Conservation (phyloP, 768 basidiomycete genomes). For the Mycena metata region DNA sequence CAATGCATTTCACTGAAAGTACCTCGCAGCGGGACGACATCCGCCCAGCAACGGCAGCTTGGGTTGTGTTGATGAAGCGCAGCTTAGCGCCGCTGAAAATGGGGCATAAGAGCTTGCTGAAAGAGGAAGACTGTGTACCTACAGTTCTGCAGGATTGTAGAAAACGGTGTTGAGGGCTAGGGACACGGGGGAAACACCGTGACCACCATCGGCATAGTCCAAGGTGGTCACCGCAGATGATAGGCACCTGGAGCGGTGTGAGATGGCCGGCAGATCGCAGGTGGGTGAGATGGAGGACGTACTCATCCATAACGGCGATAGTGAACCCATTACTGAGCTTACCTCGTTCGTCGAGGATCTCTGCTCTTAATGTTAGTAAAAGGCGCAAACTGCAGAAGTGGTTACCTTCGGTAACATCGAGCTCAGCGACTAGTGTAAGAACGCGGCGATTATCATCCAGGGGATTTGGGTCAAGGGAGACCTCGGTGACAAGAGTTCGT, state of each 20-base stretch:
- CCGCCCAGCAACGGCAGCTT: constrained; percentile 40
- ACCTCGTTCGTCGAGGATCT: constrained; percentile 58
- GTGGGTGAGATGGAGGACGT: constrained; percentile 29
- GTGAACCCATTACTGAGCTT: constrained; percentile 58
- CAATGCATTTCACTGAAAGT: constrained; percentile 11
- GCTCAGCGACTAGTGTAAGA: constrained; percentile 54
- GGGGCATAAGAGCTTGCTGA: not conserved
- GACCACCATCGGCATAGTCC: constrained; percentile 49
- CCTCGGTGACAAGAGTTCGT: constrained; percentile 23
- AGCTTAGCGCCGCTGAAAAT: constrained; percentile 57
- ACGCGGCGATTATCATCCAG: constrained; percentile 23
- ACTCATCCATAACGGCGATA: constrained; percentile 64
- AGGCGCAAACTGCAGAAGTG: constrained; percentile 17
- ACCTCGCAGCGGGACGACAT: constrained; percentile 59
- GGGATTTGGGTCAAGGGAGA: constrained; percentile 27
- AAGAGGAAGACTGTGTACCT: constrained; percentile 31
- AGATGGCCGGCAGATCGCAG: no score
- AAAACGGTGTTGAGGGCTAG: constrained; percentile 61
- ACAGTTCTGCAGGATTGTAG: constrained; percentile 58
- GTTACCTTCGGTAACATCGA: constrained; percentile 60
- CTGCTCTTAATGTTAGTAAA: constrained; percentile 42
- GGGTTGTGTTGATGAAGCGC: constrained; percentile 56
- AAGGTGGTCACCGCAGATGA: constrained; percentile 54
- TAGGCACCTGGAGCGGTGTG: constrained; percentile 52
- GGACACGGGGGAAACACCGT: constrained; percentile 53